These are phyloP conservation scores for Peltaster fructicola DNA, from an alignment of 2,329 filamentous ascomycete species.

Conservation along the genomic window DNA sequence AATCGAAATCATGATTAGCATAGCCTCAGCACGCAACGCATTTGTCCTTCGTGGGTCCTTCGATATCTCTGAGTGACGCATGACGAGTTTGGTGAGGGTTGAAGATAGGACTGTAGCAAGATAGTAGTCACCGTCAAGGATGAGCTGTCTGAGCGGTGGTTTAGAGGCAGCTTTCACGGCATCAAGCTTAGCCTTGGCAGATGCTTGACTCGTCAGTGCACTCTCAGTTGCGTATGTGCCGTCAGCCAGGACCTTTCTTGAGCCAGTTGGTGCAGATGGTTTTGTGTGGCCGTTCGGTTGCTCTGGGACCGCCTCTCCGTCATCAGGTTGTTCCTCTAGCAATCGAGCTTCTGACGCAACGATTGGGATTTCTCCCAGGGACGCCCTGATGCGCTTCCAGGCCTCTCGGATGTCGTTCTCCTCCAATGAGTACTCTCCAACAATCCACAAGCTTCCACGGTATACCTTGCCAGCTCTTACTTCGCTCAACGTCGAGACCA, in stretches of 20 bases:
- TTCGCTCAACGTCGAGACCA: conserved; percentile 80
- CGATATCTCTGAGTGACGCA: conserved; percentile 91
- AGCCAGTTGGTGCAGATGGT: conserved; percentile 58
- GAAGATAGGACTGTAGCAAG: conserved; percentile 88
- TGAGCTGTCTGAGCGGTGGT: conserved; percentile 81
- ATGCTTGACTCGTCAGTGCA: conserved; percentile 81
- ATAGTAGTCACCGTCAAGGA: conserved; percentile 95
- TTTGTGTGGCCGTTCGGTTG: conserved; percentile 72
- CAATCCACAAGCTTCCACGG: conserved; percentile 88
- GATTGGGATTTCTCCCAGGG: conserved; percentile 91
- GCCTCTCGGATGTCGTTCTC: conserved; percentile 88
- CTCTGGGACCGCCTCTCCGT: conserved; percentile 39
- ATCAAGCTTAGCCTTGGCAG: conserved; percentile 77
- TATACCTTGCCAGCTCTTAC: conserved; percentile 96
- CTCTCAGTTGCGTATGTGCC: conserved; percentile 96
- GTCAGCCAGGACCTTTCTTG: conserved; percentile 81
- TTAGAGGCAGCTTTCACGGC: conserved; percentile 96
- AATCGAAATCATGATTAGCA: conserved; percentile 99
- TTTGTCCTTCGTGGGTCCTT: conserved; percentile 75
- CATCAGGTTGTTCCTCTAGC: conserved; percentile 63
- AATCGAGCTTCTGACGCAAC: conserved; percentile 85
- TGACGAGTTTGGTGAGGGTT: conserved; percentile 89
- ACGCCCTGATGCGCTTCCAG: conserved; percentile 89
- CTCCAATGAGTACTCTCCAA: conserved; percentile 91
- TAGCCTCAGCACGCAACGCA: conserved; percentile 83